Conservation (phyloP, 2,329 filamentous ascomycete species). For the Fusarium sororula region DNA sequence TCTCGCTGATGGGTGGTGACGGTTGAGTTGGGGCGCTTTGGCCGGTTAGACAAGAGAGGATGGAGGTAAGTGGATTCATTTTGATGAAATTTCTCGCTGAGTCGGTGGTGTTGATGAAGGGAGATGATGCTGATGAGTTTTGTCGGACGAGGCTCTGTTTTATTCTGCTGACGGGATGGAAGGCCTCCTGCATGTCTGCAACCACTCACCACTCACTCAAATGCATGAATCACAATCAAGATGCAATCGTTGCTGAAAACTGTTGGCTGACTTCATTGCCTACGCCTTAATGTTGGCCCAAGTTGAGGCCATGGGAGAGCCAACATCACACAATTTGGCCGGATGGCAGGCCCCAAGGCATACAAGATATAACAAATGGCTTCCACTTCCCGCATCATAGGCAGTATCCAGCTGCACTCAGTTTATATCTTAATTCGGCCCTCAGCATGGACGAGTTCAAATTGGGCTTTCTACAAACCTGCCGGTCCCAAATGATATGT, state of each 20-base stretch:
- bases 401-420: accelerated
- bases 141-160: neutral
- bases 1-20: neutral
- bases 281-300: neutral
- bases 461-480: too few species aligned
- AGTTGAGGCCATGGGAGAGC: neutral
- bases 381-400: accelerated
- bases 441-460: accelerated
- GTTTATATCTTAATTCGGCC: accelerated
- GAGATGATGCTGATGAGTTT: too few species aligned
- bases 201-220: neutral
- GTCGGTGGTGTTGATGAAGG: neutral
- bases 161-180: neutral
- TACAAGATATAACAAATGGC: accelerated
- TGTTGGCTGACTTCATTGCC: neutral
- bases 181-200: constrained; percentile 1
- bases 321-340: neutral
- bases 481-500: too few species aligned
- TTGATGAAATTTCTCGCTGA: accelerated
- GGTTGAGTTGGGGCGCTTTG: neutral
- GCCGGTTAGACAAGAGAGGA: neutral
- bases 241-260: accelerated
- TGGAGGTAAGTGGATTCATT: neutral
- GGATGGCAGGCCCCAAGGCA: neutral
- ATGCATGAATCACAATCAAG: accelerated